A percentile compares a stretch with the other conserved stretches of the same genome.
Conservation (phyloP, 2,329 filamentous ascomycete species). For the Diaporthe vaccinii region DNA sequence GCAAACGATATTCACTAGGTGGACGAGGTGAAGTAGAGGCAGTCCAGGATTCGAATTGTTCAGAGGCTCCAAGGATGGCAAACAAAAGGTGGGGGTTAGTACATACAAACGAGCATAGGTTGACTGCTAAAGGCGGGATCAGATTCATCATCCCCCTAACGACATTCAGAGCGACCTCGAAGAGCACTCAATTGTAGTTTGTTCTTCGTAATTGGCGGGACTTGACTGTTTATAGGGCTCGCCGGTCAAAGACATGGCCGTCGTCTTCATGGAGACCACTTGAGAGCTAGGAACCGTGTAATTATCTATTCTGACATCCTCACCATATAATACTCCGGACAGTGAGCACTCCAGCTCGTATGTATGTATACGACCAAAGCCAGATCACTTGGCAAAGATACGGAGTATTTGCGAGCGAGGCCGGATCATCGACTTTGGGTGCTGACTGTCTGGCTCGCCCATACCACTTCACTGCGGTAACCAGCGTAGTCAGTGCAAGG, state of each 20-base stretch:
- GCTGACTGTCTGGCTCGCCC: background rate
- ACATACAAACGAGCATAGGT: background rate
- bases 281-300: too few species aligned
- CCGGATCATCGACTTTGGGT: background rate
- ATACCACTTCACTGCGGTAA: background rate
- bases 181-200: background rate
- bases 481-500: accelerated
- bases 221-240: background rate
- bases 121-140: background rate
- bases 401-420: background rate
- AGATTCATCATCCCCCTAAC: too few species aligned
- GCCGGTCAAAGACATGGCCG: too few species aligned
- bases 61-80: background rate
- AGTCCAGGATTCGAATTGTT: background rate
- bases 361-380: background rate
- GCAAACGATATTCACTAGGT: background rate
- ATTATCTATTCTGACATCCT: background rate
- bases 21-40: background rate
- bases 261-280: too few species aligned
- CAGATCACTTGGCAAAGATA: too few species aligned
- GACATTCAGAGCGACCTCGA: background rate
- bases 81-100: background rate
- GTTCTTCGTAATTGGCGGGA: background rate
- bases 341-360: background rate
- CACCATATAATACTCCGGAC: background rate